A percentile compares a stretch with the other conserved stretches of the same genome.
phyloP scores from a whole-genome alignment of 345 rosid genomes.

The Brassica incana region DNA sequence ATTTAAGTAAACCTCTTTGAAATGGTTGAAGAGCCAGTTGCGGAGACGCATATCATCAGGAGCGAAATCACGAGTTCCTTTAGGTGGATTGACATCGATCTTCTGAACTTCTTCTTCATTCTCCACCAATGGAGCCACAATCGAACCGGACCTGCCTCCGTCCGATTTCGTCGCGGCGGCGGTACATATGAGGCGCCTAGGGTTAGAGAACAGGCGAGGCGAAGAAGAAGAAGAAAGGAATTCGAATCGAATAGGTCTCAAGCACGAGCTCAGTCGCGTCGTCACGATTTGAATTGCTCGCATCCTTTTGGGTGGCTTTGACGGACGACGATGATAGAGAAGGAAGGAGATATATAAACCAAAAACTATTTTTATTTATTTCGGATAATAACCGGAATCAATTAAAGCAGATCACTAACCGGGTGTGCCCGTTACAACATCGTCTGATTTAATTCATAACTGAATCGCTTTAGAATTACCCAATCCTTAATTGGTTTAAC shows the following conservation, averaged over 20 bases:
- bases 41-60: conserved; percentile 95
- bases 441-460: not conserved
- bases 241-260: not conserved
- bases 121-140: conserved; percentile 50
- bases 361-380: not conserved
- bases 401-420: not conserved
- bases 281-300: conserved; percentile 8
- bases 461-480: not conserved
- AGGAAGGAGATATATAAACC: not conserved
- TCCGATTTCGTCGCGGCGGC: conserved; percentile 32
- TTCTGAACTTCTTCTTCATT: conserved; percentile 51
- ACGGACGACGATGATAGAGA: not conserved
- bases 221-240: not conserved
- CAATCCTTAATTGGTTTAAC: not conserved
- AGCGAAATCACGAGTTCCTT: conserved; percentile 91
- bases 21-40: conserved; percentile 84
- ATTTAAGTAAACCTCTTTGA: conserved; percentile 57
- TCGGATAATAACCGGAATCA: not conserved
- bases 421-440: not conserved
- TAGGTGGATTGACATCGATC: conserved; percentile 88
- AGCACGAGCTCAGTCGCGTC: conserved; percentile 1
- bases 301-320: not conserved
- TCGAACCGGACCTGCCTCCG: conserved; percentile 62
- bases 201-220: not conserved
- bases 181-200: not conserved